Base-by-base conservation (phyloP, 441 rosid species). In the Pelargonium myrrhifolium region DNA sequence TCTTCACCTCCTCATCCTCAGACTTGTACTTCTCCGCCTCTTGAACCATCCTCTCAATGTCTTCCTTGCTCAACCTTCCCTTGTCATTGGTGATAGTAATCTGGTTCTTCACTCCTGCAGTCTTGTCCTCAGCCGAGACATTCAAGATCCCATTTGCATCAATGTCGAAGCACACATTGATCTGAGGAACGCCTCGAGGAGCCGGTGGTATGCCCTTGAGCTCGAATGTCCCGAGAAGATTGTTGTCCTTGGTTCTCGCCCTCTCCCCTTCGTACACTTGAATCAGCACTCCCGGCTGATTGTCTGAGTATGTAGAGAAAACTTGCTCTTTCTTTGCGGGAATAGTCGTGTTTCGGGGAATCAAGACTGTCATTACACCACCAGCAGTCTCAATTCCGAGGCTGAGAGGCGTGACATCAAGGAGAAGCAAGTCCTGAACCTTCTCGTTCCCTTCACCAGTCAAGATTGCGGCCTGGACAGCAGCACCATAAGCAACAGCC, bases 201-300 rank as follows among this genome's bases (percentile, higher is more conserved):
- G 86, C 82, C 0, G 84, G 83, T 53, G 83, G 87, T 45, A 83
- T 83, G 24, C 84, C 86, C 6, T 81, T 76, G 4, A 83, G 82
- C 71, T 74, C 84, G 12, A 80, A 85, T 35, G 84, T 84, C 15
- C 93, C 90, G 22, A 87, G 20, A 67, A 85, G 74, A 47, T 84
- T 84, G 67, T 86, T 85, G 66, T 87, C 93, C 63, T 78, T 76
- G 0, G 89, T 88, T n/a, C 88, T 77, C 0, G 89, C 79, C 39
- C 93, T 79, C 55, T 88, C 93, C 0, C 93, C 93, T 65, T 88
- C 93, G 0, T 80, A 86, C 0, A 88, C 93, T 18, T 83, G 87
- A 53, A 88, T 86, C 71, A 83, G 31, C 0, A 88, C 89, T 42
- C 90, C 86, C 0, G 89, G 87, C 26, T 88, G 90, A 53, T 86